These are phyloP conservation scores for Penicillium sp. DNA, from an alignment of 2,329 filamentous ascomycete species.

Conservation along the genomic window DNA sequence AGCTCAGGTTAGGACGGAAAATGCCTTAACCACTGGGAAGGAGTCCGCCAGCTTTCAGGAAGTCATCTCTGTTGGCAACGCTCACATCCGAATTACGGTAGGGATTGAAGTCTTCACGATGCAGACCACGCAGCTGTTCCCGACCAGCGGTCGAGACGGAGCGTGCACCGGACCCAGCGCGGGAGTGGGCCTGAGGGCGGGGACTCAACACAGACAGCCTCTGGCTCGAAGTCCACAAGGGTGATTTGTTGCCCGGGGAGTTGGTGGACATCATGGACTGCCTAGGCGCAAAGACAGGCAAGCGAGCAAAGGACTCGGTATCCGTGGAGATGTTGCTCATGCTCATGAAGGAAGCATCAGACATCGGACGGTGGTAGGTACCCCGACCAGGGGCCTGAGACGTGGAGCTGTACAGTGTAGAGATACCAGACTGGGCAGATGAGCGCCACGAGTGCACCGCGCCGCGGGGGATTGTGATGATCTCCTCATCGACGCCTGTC, in stretches of 20 bases:
- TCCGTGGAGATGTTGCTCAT: slow-evolving; percentile 34
- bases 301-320: slow-evolving; percentile 32
- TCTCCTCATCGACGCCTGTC: slow-evolving; percentile 35
- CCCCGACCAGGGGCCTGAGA: slow-evolving; percentile 23
- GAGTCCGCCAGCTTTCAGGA: slow-evolving; percentile 30
- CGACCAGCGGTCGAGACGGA: slow-evolving; percentile 31
- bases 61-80: slow-evolving; percentile 37
- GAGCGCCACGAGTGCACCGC: slow-evolving; percentile 40
- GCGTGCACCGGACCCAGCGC: slow-evolving; percentile 19
- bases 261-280: slow-evolving; percentile 17
- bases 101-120: slow-evolving; percentile 36
- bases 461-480: slow-evolving; percentile 38
- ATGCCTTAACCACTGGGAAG: slow-evolving; percentile 9
- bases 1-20: neutral
- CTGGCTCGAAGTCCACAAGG: slow-evolving; percentile 17
- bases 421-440: slow-evolving; percentile 35
- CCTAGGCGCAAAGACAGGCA: slow-evolving; percentile 37
- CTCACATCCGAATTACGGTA: slow-evolving; percentile 44
- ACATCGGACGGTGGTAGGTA: slow-evolving; percentile 19
- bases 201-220: slow-evolving; percentile 15
- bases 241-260: slow-evolving; percentile 11
- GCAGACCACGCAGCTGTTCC: slow-evolving; percentile 35
- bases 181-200: slow-evolving; percentile 8
- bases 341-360: slow-evolving; percentile 32
- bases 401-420: slow-evolving; percentile 29